Percentiles rank a stretch among this genome's conserved stretches.
phyloP scores from a whole-genome alignment of 1,139 yeast genomes.

The Hyphopichia wangnamkhiaoensis region DNA sequence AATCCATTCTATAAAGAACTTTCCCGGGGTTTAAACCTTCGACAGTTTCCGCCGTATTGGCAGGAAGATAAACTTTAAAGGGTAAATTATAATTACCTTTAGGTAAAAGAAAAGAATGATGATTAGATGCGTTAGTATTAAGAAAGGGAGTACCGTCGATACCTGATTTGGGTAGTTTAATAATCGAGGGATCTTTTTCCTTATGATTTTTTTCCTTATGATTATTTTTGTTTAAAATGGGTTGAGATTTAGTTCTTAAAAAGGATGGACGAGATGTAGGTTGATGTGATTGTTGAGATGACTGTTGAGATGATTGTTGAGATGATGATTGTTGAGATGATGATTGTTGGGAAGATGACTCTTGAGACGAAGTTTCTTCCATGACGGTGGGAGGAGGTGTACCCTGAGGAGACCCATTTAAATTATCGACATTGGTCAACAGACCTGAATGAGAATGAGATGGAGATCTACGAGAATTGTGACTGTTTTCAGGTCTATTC shows the following conservation, averaged over 20 bases:
- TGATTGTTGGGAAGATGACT: background rate
- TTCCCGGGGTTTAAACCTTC: constrained; percentile 64
- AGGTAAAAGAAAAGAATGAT: constrained; percentile 51
- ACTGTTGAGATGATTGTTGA: background rate
- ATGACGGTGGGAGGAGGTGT: background rate
- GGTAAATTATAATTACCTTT: constrained; percentile 71
- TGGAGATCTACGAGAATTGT: background rate
- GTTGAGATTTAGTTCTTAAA: constrained; percentile 21
- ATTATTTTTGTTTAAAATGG: constrained; percentile 8
- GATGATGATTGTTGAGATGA: background rate
- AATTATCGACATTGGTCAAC: background rate
- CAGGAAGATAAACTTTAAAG: constrained; percentile 56
- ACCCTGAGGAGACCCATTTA: background rate
- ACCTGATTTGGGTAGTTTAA: constrained; percentile 38
- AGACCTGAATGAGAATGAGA: background rate
- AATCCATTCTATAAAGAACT: constrained; percentile 55
- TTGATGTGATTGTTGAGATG: background rate
- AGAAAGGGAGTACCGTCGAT: constrained; percentile 49
- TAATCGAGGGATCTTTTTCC: constrained; percentile 8
- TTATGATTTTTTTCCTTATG: constrained; percentile 3
- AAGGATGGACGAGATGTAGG: constrained; percentile 16
- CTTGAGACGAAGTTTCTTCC: background rate
- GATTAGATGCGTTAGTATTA: constrained; percentile 18
- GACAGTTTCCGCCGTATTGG: constrained; percentile 63
- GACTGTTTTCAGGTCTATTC: background rate